A percentile compares a stretch with the other conserved stretches of the same genome.
Evolutionary conservation across 1,139 yeast species (phyloP).

Genomic region (Hansenula sp.): DNA sequence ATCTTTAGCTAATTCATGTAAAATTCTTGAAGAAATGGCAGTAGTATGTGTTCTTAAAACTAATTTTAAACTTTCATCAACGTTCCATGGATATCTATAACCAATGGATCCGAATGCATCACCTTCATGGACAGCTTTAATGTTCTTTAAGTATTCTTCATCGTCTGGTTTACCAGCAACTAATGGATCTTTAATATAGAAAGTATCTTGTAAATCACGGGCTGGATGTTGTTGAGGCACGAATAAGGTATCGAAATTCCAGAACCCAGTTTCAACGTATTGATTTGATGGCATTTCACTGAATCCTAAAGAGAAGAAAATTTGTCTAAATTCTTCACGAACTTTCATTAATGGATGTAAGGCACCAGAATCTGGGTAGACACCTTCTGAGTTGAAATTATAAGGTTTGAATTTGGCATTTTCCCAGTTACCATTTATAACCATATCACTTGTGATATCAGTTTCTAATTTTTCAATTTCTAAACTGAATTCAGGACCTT

Average conservation of each 20-base stretch:
- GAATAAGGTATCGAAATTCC: conserved; percentile 95
- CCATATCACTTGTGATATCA: conserved; percentile 92
- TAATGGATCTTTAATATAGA: conserved; percentile 90
- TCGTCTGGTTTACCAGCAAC: conserved; percentile 80
- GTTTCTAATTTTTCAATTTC: conserved; percentile 83
- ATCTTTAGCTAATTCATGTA: conserved; percentile 80
- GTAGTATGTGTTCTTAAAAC: conserved; percentile 98
- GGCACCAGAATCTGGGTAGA: conserved; percentile 83
- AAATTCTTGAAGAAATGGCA: conserved; percentile 85
- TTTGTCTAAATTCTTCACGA: conserved; percentile 95
- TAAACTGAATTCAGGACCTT: conserved; percentile 81
- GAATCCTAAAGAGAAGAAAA: conserved; percentile 96
- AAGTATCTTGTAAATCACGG: conserved; percentile 96
- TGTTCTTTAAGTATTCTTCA: conserved; percentile 68
- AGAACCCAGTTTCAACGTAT: conserved; percentile 96
- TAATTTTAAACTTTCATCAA: conserved; percentile 81
- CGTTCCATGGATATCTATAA: conserved; percentile 96
- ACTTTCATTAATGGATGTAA: conserved; percentile 95
- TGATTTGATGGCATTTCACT: conserved; percentile 98
- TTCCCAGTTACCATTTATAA: conserved; percentile 76
- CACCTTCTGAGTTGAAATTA: conserved; percentile 94
- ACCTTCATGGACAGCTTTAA: conserved; percentile 78
- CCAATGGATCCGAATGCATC: conserved; percentile 96
- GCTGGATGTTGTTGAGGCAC: conserved; percentile 99
- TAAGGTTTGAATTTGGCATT: conserved; percentile 86